Base-by-base conservation (phyloP, 805 yeast species). In the Suhomyces sp. region DNA sequence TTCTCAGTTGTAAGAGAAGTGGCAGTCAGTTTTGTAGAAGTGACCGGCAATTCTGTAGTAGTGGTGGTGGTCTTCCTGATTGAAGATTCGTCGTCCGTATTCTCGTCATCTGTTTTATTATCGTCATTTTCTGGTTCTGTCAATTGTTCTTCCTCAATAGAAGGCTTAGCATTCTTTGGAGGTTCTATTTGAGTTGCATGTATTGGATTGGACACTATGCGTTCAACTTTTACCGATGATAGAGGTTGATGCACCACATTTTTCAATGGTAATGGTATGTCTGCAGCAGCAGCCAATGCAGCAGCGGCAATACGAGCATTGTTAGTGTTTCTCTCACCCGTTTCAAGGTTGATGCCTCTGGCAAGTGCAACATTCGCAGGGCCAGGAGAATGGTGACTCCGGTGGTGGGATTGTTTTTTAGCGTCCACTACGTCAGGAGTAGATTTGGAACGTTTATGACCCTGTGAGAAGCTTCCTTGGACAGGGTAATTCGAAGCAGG, bases 251-350 rank as follows among this genome's bases (percentile, higher is more conserved):
- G 5, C 8, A 21, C 20, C 8, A 31, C 37, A n/a, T 37, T 39
- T 27, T 58, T 60, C 33, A 65, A 48, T 1, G 88, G 88, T 22
- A 84, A 53, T 1, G 93, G 93, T 10, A 78, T 72, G 10, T 80
- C 85, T 2, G 90, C 90, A 0, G 91, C 93, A 0, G 85, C 87
- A 3, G 88, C 88, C 33, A 84, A 63, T 0, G 91, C 91, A 6
- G 90, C 91, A 1, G 93, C 93, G 0, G 91, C 93, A 6, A 83
- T 82, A 47, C 73, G 70, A 0, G 85, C 87, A 47, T 79, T 74
- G 31, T 60, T 61, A 20, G 48, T 57, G 33, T 56, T 62, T 28
- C 68, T 38, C 38, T 56, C 55, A 1, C 66, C 64, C 11, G 60
- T 56, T 40, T 54, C 56, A 19, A 55, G 49, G 40, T 59, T 60